A percentile compares a stretch with the other conserved stretches of the same genome.
These are phyloP conservation scores for Heliocybe sulcata DNA, from an alignment of 1,284 basidiomycete species.

Conservation along the genomic window DNA sequence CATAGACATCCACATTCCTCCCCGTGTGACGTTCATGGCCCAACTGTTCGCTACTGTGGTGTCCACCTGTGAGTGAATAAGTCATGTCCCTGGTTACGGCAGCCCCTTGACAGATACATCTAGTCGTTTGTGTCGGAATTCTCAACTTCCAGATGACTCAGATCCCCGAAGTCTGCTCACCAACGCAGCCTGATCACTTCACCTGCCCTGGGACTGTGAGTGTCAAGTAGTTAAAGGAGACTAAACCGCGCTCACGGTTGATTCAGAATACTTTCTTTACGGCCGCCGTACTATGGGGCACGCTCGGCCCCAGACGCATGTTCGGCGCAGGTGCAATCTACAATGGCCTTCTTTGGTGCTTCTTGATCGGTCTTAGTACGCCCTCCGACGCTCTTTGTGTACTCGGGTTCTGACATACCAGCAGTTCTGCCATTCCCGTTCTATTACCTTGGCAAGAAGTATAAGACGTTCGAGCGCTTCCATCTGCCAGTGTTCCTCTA, in stretches of 20 bases:
- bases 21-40: conserved; percentile 23
- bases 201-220: conserved; percentile 16
- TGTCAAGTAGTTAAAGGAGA: too few species aligned
- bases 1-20: conserved; percentile 19
- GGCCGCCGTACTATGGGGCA: conserved; percentile 27
- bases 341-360: conserved; percentile 22
- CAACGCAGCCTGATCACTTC: conserved; percentile 14
- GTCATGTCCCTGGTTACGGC: too few species aligned
- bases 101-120: not conserved
- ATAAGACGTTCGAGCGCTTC: conserved; percentile 20
- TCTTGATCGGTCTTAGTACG: conserved; percentile 27
- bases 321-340: conserved; percentile 20
- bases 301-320: conserved; percentile 23
- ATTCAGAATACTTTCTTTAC: conserved; percentile 17
- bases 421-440: conserved; percentile 24
- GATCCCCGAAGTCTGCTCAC: conserved; percentile 25
- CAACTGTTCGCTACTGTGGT: conserved; percentile 30
- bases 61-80: conserved; percentile 12
- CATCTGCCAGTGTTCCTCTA: conserved; percentile 24
- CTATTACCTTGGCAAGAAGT: conserved; percentile 24
- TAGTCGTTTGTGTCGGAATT: conserved; percentile 18
- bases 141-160: conserved; percentile 26
- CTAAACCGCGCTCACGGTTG: not conserved
- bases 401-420: not conserved
- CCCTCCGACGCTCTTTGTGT: not conserved